Conservation (phyloP, 768 basidiomycete species). For the Suillus subaureus region DNA sequence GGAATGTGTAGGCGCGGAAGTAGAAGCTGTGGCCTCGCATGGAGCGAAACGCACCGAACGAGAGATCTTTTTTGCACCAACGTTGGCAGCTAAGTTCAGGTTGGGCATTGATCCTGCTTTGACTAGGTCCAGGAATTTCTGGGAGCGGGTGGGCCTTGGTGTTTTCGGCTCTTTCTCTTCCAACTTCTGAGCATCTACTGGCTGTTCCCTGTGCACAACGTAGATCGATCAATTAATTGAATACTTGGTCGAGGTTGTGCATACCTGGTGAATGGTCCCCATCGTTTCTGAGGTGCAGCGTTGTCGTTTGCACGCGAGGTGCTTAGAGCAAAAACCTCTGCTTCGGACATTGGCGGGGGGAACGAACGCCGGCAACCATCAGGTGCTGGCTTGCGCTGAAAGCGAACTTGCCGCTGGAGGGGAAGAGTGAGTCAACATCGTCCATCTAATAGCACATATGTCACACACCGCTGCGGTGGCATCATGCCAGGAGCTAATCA, state of each 20-base stretch:
- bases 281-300: constrained; percentile 12
- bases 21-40: neutral
- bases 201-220: constrained; percentile 15
- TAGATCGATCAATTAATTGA: neutral
- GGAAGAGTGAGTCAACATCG: neutral
- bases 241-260: neutral
- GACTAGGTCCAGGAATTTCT: constrained; percentile 22
- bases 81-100: constrained; percentile 15
- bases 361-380: constrained; percentile 1
- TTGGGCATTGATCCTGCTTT: constrained; percentile 27
- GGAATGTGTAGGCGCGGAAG: neutral
- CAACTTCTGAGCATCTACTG: constrained; percentile 4
- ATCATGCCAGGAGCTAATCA: constrained; percentile 29
- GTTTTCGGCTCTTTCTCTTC: constrained; percentile 12
- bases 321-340: neutral
- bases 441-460: constrained; percentile 5
- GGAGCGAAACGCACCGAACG: neutral
- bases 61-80: neutral
- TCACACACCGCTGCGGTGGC: constrained; percentile 23
- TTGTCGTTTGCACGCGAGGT: constrained; percentile 7
- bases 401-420: constrained; percentile 24
- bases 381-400: constrained; percentile 18
- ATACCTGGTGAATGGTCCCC: constrained; percentile 27
- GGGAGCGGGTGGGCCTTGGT: constrained; percentile 13
- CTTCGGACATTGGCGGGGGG: constrained; percentile 16